Conservation (phyloP, 2,329 filamentous ascomycete species). For the Beauveria medogensis region DNA sequence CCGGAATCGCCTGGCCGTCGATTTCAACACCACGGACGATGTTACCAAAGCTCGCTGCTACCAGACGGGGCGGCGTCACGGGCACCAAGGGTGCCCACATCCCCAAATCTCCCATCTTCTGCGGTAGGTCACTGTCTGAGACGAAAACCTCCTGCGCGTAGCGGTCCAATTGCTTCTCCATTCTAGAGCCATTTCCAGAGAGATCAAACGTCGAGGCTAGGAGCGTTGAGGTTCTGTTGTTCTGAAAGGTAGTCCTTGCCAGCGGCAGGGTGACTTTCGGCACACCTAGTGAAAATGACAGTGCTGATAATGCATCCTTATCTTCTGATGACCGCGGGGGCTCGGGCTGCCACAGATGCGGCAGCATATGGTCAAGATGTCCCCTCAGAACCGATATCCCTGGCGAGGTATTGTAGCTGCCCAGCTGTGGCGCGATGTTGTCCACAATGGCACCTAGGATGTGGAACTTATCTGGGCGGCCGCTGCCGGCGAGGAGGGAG, state of each 20-base stretch:
- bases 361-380: slow-evolving; percentile 31
- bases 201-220: slow-evolving; percentile 28
- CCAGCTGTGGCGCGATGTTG: slow-evolving; percentile 34
- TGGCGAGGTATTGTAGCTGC: slow-evolving; percentile 23
- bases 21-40: slow-evolving; percentile 60
- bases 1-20: slow-evolving; percentile 42
- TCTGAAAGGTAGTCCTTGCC: slow-evolving; percentile 72
- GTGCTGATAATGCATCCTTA: slow-evolving; percentile 29
- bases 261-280: slow-evolving; percentile 51
- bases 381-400: slow-evolving; percentile 49
- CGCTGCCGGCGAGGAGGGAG: slow-evolving; percentile 36
- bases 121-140: slow-evolving; percentile 15
- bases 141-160: slow-evolving; percentile 30
- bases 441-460: slow-evolving; percentile 50
- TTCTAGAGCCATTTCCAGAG: slow-evolving; percentile 12
- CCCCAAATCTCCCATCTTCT: slow-evolving; percentile 18
- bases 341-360: slow-evolving; percentile 34
- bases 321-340: slow-evolving; percentile 21
- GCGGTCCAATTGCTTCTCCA: slow-evolving; percentile 26
- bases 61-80: slow-evolving; percentile 52
- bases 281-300: slow-evolving; percentile 33
- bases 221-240: slow-evolving; percentile 54
- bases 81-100: slow-evolving; percentile 47
- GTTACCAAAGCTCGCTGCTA: slow-evolving; percentile 65
- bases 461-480: slow-evolving; percentile 31